phyloP scores from a whole-genome alignment of 139 green algal species.

The Coelastrella sp. region DNA sequence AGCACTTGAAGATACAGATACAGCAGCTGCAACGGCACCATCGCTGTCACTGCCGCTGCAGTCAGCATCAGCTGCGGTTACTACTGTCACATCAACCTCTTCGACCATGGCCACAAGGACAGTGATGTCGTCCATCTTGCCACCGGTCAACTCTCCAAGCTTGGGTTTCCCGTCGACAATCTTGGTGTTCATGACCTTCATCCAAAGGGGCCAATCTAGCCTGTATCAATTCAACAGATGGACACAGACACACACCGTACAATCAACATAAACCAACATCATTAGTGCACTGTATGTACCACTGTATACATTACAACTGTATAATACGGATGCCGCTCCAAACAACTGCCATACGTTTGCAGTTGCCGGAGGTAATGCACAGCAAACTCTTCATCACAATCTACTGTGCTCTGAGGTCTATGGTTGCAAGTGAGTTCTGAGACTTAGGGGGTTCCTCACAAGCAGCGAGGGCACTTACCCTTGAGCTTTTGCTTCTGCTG shows the following conservation, averaged over 20 bases:
- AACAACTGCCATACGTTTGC: no score
- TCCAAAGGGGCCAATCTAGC: slow-evolving; percentile 82
- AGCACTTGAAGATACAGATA: no score
- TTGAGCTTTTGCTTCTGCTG: slow-evolving; percentile 71
- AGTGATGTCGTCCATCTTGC: slow-evolving; percentile 94
- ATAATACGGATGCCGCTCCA: no score
- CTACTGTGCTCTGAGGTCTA: neutral
- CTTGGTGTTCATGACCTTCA: slow-evolving; percentile 73
- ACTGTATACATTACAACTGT: no score
- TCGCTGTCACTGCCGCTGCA: neutral
- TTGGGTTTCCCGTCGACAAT: slow-evolving; percentile 73
- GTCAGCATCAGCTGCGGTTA: neutral
- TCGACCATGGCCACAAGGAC: slow-evolving; percentile 79
- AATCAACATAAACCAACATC: neutral
- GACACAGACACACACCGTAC: neutral
- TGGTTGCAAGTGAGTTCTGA: neutral
- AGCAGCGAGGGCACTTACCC: no score
- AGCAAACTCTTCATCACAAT: neutral
- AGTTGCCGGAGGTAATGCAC: no score
- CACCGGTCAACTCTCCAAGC: slow-evolving; percentile 71
- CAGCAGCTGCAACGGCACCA: slow-evolving; percentile 5
- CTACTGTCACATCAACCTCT: slow-evolving; percentile 12
- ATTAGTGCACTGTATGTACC: no score
- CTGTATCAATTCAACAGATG: slow-evolving; percentile 33
- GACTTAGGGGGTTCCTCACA: no score